Base-by-base conservation (phyloP, 108 stramenopile species). In the Parietichytrium sp. region DNA sequence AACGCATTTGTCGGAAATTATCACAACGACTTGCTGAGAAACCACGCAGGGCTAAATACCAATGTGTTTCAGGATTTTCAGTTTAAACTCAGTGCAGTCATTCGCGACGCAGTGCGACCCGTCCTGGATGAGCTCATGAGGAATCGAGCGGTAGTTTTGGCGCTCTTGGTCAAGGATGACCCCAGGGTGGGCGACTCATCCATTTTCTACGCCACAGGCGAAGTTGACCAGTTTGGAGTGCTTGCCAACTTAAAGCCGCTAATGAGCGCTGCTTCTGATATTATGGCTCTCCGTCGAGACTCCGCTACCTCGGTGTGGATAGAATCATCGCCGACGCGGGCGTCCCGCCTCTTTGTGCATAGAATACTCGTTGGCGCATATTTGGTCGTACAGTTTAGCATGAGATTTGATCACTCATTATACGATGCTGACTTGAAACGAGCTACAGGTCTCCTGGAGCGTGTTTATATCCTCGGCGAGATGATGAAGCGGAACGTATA, bases 21-120 rank as follows among this genome's bases (percentile, higher is more conserved):
- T 45, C 4, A 42, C 33, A 36, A 33, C 27, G 86, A 85, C 55
- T 29, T 51, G 38, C n/a, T 87, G 27, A 36, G 25, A n/a, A 27
- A 27, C 38, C 36, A 38, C 47, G 26, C 29, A 8, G 87, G 85
- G 29, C 84, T 80, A 51, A 88, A 88, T 53, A 80, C 84, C 48
- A 86, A 82, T 23, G 87, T 85, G 54, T 88, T 88, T 79, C 29
- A 81, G 31, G 81, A 49, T 55, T 88, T 86, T 86, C 80, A 86
- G 27, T 45, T 55, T 50, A 51, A 81, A 16, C 81, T 88, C 10
- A 47, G 55, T 30, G 80, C 49, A 12, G 82, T 85, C 38, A 86
- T 88, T 6, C 78, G 51, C 27, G 81, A 84, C 18, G 31, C 87
- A n/a, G 85, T 81, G n/a, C 51, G 84, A 20, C 87, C 87, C 6